Base-by-base conservation (phyloP, 176 grass and related monocot species). In the Chloris gayana region DNA sequence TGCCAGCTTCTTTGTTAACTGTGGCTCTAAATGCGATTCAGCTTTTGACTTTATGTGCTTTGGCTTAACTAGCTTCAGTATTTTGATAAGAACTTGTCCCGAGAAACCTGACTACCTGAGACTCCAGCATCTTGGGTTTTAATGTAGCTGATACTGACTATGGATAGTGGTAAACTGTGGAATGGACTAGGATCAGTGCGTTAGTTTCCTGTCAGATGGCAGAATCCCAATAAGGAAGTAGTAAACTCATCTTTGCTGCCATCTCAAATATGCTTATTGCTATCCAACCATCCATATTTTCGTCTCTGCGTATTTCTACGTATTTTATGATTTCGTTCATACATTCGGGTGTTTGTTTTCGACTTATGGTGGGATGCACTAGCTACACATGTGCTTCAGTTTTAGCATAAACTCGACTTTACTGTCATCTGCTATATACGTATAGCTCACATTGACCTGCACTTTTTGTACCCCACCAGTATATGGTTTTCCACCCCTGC, bases 361-460 rank as follows among this genome's bases (percentile, higher is more conserved):
- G n/a, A n/a, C n/a, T n/a, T n/a, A 21, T 56, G 69, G 17, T 14
- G 27, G 34, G 21, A 42, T 57, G 69, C 18, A 58, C 4, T 54
- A 32, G 2, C 4, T 54, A 12, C 11, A 6, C 50, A 59, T 59
- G 35, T 44, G 50, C 9, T 2, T 2, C 47, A 32, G 25, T 64
- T 77, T 69, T 62, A 9, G 30, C 42, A 7, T 74, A 34, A 74
- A 39, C 58, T 37, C 41, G 49, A 78, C 12, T 70, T 84, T 75
- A 73, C 15, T 42, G 5, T 46, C 41, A 14, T 67, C 15, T 85
- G 44, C 27, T 84, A 38, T 70, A 29, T 70, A 9, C 4, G 56
- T 21, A 5, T 5, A n/a, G n/a, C 22, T 4, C 35, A 51, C 49
- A 17, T 31, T 49, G 29, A 63, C 45, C 14, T 50, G 47, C 13